Conservation (phyloP, 1,139 yeast genomes). For the Pneumocystis oryctolagi region DNA sequence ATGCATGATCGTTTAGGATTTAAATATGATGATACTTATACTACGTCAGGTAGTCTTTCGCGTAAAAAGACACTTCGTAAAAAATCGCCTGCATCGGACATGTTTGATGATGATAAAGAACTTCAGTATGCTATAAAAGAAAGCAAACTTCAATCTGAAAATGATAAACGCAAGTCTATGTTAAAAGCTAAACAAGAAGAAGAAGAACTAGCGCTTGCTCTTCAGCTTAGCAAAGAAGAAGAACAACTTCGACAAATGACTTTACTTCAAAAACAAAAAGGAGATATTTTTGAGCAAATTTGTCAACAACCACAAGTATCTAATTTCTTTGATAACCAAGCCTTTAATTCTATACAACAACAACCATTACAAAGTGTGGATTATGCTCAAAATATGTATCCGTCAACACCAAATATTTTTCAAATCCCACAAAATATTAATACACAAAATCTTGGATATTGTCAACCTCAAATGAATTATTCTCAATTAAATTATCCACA, state of each 20-base stretch:
- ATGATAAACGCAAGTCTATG: slow-evolving; percentile 52
- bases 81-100: slow-evolving; percentile 4
- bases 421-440: neutral
- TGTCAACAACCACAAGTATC: slow-evolving; percentile 27
- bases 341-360: slow-evolving; percentile 25
- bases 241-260: slow-evolving; percentile 34
- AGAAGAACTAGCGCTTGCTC: slow-evolving; percentile 65
- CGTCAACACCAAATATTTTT: slow-evolving; percentile 20
- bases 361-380: slow-evolving; percentile 15
- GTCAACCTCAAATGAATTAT: slow-evolving; percentile 26
- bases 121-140: slow-evolving; percentile 70
- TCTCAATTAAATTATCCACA: slow-evolving; percentile 30
- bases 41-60: neutral
- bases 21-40: slow-evolving; percentile 7
- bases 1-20: slow-evolving; percentile 16
- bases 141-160: slow-evolving; percentile 70
- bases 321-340: slow-evolving; percentile 72
- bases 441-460: slow-evolving; percentile 18
- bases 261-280: slow-evolving; percentile 21
- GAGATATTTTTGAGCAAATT: slow-evolving; percentile 23
- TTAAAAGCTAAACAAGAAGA: slow-evolving; percentile 29
- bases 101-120: slow-evolving; percentile 56
- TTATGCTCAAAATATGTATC: slow-evolving; percentile 4
- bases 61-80: slow-evolving; percentile 3
- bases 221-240: slow-evolving; percentile 74